phyloP scores from a whole-genome alignment of 2,329 filamentous ascomycete genomes.

The Reticulascus tulasneorum region DNA sequence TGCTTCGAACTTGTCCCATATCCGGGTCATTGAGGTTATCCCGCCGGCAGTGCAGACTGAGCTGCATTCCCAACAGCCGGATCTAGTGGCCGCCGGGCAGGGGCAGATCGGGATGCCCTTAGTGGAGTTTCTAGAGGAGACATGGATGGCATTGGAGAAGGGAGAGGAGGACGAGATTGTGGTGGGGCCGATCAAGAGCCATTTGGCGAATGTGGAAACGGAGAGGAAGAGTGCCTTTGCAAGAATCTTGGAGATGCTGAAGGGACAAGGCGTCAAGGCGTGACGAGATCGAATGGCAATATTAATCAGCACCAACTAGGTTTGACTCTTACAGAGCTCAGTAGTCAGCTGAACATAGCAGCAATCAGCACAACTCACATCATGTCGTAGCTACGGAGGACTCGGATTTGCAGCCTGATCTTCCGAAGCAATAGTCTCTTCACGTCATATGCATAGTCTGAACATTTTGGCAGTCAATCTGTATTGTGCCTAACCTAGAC shows the following conservation, averaged over 20 bases:
- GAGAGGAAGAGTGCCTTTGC: constrained; percentile 5
- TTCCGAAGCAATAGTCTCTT: too few relatives aligned
- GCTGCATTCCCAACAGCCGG: constrained; percentile 38
- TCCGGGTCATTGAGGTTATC: constrained; percentile 43
- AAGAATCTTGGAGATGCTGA: constrained; percentile 4
- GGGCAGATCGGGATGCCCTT: constrained; percentile 31
- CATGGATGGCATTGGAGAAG: constrained; percentile 35
- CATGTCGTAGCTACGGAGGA: too few relatives aligned
- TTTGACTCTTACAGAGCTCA: too few relatives aligned
- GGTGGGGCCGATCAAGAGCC: constrained; percentile 11
- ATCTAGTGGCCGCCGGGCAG: constrained; percentile 27
- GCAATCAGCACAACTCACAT: too few relatives aligned
- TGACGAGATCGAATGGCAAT: too few relatives aligned
- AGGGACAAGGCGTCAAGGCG: neutral
- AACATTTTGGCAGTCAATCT: constrained; percentile 7
- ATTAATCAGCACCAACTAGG: too few relatives aligned
- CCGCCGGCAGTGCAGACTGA: constrained; percentile 45
- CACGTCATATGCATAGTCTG: too few relatives aligned
- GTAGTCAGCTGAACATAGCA: too few relatives aligned
- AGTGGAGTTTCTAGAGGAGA: constrained; percentile 38
- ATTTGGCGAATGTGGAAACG: constrained; percentile 8
- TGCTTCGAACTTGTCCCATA: constrained; percentile 25
- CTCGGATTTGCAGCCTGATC: too few relatives aligned
- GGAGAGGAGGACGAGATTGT: constrained; percentile 33
- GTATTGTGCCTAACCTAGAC: constrained; percentile 11